Conservation (phyloP, 2,329 filamentous ascomycete genomes). For the Curvularia hawaiiensis region DNA sequence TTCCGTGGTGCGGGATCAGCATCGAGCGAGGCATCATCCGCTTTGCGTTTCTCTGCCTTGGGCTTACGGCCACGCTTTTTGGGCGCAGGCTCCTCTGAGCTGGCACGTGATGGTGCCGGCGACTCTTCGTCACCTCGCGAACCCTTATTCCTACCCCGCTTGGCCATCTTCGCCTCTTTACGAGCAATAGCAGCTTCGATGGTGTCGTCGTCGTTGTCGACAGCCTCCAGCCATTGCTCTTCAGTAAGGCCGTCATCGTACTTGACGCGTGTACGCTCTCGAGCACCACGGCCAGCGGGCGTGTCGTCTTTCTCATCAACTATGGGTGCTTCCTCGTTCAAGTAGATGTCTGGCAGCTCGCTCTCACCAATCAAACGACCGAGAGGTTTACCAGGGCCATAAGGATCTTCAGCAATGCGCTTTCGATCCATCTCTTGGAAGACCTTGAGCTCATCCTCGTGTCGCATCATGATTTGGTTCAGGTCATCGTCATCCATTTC, state of each 20-base stretch:
- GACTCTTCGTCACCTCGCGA: constrained; percentile 69
- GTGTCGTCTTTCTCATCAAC: constrained; percentile 79
- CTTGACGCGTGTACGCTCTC: constrained; percentile 90
- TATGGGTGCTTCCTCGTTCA: constrained; percentile 82
- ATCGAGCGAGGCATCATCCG: constrained; percentile 67
- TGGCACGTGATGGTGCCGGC: constrained; percentile 78
- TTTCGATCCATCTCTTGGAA: constrained; percentile 88
- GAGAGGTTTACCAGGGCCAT: constrained; percentile 72
- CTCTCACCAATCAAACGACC: constrained; percentile 85
- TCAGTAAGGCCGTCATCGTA: constrained; percentile 98
- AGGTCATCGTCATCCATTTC: constrained; percentile 99
- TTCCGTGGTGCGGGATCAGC: constrained; percentile 70
- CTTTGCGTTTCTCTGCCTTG: constrained; percentile 83
- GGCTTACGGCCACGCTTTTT: constrained; percentile 86
- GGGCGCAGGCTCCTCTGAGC: constrained; percentile 76
- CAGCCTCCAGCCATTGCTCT: constrained; percentile 96
- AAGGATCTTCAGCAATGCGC: constrained; percentile 67
- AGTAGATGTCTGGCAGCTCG: constrained; percentile 92
- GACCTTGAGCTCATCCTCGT: constrained; percentile 73
- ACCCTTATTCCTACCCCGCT: constrained; percentile 75
- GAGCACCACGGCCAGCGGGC: constrained; percentile 79
- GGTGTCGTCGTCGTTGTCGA: constrained; percentile 93
- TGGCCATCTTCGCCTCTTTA: constrained; percentile 84
- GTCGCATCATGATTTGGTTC: constrained; percentile 91
- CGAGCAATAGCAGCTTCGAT: constrained; percentile 92